Evolutionary conservation across 768 basidiomycete genomes (phyloP), one percentile per base, ranked within the genome.

Genomic region (Leccinum subgranulosum): DNA sequence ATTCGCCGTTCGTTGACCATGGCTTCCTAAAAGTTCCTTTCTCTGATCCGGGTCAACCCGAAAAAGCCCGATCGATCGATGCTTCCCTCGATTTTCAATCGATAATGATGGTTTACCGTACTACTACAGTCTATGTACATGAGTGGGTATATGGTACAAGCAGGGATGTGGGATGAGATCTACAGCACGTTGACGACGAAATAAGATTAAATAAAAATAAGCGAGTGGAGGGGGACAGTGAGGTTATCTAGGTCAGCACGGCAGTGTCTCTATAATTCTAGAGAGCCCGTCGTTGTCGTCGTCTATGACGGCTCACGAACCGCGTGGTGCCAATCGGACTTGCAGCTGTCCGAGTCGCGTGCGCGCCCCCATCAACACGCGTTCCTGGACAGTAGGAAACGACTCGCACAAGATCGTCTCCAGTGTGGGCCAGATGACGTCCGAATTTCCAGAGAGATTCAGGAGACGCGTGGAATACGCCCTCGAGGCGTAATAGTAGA

Each of bases 341-440:
- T 55, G 64, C 19, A 62, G 60, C 8, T 60, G 64, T 46, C 60
- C 60, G 14, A 64, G 57, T 21, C 62, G 68, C 27, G 52, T 49
- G 41, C 62, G 66, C 46, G 54, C 41, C n/a, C 45, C 27, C 17
- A 46, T 15, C 46, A 75, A 73, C 29, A 68, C 59, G 11, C 81
- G 80, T 70, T 84, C 81, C 58, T 76, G 79, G 50, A 88, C 69
- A 1, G 69, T 64, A 10, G 88, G 84, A 67, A 87, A 87, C 2
- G 79, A 70, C 27, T 74, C 68, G 49, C 75, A 76, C 8, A 93
- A 72, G 33, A 84, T 72, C 48, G 68, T 70, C 53, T 92, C 90
- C n/a, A 95, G 76, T 55, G 83, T 70, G 1, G 89, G 90, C 91
- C 91, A 92, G 55, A 94, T 86, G 66, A 88, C 84, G 62, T 94